Evolutionary conservation across 352 stramenopile genomes (phyloP), one percentile per base, ranked within the genome.

Genomic region (Thalassiosira sp.): DNA sequence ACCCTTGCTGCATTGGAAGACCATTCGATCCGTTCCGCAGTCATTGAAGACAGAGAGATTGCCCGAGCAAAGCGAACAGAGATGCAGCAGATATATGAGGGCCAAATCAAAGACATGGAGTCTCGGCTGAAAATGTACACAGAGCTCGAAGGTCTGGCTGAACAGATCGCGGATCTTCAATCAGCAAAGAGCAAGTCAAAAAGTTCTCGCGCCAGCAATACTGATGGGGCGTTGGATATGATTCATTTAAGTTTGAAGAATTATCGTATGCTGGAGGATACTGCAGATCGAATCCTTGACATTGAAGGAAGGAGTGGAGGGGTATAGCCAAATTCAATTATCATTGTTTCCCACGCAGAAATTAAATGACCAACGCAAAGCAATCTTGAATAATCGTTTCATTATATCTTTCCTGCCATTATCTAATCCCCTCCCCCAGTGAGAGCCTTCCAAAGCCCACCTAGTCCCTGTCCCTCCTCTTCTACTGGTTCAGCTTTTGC

Each of bases 381-480:
- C n/a, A n/a, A n/a, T n/a, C n/a, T n/a, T n/a, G n/a, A n/a, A n/a
- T n/a, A n/a, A n/a, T n/a, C n/a, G n/a, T n/a, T n/a, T n/a, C n/a
- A n/a, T n/a, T n/a, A n/a, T n/a, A n/a, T n/a, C n/a, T n/a, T n/a
- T n/a, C n/a, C n/a, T n/a, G n/a, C n/a, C n/a, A n/a, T n/a, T 65
- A 35, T 11, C 24, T 68, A 59, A n/a, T 64, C 25, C 28, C 60
- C 57, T 35, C 53, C 72, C 35, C 77, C 72, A 20, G 72, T 82
- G 24, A 85, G 43, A 45, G 54, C 20, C 28, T 83, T 89, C 75
- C 71, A 90, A 22, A 86, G 71, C 20, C 65, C 79, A 53, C 56
- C 72, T 31, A 89, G 45, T 33, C 79, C 80, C 27, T 78, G 46
- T 45, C 62, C 75, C 58, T 79, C 66, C 45, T 79, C 37, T 76